phyloP scores from a whole-genome alignment of 495 filamentous ascomycete genomes.

The Penicillium ochrochloron region DNA sequence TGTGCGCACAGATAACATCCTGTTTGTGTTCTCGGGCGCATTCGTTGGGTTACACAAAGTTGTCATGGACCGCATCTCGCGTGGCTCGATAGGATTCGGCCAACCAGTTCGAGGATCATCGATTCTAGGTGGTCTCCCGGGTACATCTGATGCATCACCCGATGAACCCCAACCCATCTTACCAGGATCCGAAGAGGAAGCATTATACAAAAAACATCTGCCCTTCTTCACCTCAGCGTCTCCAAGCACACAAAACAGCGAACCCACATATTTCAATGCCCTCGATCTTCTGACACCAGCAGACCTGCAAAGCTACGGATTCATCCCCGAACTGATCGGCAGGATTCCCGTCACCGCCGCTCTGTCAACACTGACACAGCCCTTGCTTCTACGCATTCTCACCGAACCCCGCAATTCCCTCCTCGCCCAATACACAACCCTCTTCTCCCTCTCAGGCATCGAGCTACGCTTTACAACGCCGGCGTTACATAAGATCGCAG shows the following conservation, averaged over 20 bases:
- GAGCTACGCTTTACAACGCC: conserved; percentile 81
- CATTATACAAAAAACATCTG: conserved; percentile 68
- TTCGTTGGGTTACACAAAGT: conserved; percentile 93
- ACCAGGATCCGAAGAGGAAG: conserved; percentile 59
- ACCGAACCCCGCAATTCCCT: conserved; percentile 91
- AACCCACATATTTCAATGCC: conserved; percentile 68
- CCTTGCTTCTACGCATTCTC: conserved; percentile 81
- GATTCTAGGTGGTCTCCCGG: conserved; percentile 28
- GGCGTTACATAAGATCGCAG: conserved; percentile 79
- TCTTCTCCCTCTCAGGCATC: conserved; percentile 83
- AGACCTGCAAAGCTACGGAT: conserved; percentile 88
- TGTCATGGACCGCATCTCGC: conserved; percentile 81
- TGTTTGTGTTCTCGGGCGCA: conserved; percentile 95
- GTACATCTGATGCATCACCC: conserved; percentile 31
- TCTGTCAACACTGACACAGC: conserved; percentile 76
- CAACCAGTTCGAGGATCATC: conserved; percentile 67
- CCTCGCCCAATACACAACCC: conserved; percentile 79
- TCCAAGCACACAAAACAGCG: conserved; percentile 34
- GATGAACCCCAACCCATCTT: conserved; percentile 53
- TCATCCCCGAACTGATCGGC: conserved; percentile 94
- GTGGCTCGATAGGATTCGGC: conserved; percentile 91
- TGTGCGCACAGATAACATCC: conserved; percentile 91
- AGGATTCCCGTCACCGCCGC: conserved; percentile 87
- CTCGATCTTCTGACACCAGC: conserved; percentile 79
- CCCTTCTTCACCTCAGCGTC: conserved; percentile 63